These are phyloP conservation scores for Mycena pura DNA, from an alignment of 768 basidiomycete species.

Conservation along the genomic window DNA sequence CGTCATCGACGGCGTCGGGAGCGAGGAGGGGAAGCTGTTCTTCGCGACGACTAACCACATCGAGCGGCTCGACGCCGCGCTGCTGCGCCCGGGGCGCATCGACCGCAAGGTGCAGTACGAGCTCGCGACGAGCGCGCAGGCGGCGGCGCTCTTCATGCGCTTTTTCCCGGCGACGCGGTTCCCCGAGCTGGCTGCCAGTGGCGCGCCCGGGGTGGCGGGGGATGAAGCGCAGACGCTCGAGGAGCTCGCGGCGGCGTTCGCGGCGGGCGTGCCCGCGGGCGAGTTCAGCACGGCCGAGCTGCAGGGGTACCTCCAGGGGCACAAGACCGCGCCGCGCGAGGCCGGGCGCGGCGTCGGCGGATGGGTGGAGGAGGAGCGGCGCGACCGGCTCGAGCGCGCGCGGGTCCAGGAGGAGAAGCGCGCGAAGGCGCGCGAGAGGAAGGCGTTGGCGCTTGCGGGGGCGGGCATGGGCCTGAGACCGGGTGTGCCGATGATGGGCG, in stretches of 20 bases:
- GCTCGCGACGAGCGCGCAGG: slow-evolving; percentile 36
- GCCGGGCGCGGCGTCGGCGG: slow-evolving; percentile 27
- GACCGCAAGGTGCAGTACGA: slow-evolving; percentile 41
- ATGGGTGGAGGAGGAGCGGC: slow-evolving; percentile 41
- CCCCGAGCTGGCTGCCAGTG: not conserved
- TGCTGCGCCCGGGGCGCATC: slow-evolving; percentile 44
- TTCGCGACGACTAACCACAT: slow-evolving; percentile 38
- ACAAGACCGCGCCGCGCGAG: slow-evolving; percentile 29
- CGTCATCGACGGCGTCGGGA: slow-evolving; percentile 43
- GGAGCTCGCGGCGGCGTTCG: slow-evolving; percentile 39
- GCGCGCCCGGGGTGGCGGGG: not conserved
- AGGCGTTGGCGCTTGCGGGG: too few species aligned
- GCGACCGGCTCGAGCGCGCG: slow-evolving; percentile 30
- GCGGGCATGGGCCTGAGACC: too few species aligned
- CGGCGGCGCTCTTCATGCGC: slow-evolving; percentile 37
- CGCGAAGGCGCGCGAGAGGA: slow-evolving; percentile 32
- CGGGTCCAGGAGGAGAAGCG: slow-evolving; percentile 32
- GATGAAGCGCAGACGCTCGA: not conserved
- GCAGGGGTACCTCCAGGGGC: slow-evolving; percentile 49
- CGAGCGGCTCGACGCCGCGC: slow-evolving; percentile 43
- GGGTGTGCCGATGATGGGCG: too few species aligned
- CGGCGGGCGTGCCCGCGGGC: slow-evolving; percentile 38
- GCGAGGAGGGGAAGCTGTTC: slow-evolving; percentile 41
- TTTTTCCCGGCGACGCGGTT: slow-evolving; percentile 37
- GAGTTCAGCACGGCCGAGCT: slow-evolving; percentile 51